Conservation (phyloP, 2,329 filamentous ascomycete genomes). For the Canariomyces notabilis region DNA sequence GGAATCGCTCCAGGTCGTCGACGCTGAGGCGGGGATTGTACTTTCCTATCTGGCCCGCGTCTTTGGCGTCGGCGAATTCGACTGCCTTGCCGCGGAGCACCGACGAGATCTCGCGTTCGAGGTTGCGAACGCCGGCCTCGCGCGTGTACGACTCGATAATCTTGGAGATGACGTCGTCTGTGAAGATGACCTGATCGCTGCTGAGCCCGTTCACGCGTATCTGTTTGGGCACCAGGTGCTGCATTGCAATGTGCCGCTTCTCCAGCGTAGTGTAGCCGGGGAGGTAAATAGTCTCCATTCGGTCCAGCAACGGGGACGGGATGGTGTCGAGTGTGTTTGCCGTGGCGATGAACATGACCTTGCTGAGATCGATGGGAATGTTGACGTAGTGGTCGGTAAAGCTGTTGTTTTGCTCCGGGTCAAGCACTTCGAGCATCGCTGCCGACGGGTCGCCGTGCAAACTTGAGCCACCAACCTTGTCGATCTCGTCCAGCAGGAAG, state of each 20-base stretch:
- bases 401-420: conserved; percentile 92
- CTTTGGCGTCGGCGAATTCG: conserved; percentile 85
- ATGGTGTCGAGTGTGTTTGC: conserved; percentile 95
- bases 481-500: conserved; percentile 93
- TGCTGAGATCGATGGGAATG: conserved; percentile 91
- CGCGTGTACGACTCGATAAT: conserved; percentile 96
- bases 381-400: conserved; percentile 97
- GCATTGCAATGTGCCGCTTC: conserved; percentile 89
- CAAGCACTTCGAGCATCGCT: conserved; percentile 95
- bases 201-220: conserved; percentile 82
- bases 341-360: conserved; percentile 95
- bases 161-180: conserved; percentile 82
- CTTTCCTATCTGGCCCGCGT: conserved; percentile 58
- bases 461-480: conserved; percentile 88
- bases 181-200: conserved; percentile 68
- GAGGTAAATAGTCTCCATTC: conserved; percentile 93
- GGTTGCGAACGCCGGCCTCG: conserved; percentile 90
- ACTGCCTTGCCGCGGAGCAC: conserved; percentile 95
- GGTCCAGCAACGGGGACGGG: conserved; percentile 84
- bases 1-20: conserved; percentile 80
- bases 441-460: conserved; percentile 94
- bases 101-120: conserved; percentile 91
- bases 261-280: conserved; percentile 95
- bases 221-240: conserved; percentile 95
- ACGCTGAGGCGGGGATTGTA: conserved; percentile 72